Evolutionary conservation across 2,329 filamentous ascomycete species (phyloP).

Genomic region (Sporothrix luriei): DNA sequence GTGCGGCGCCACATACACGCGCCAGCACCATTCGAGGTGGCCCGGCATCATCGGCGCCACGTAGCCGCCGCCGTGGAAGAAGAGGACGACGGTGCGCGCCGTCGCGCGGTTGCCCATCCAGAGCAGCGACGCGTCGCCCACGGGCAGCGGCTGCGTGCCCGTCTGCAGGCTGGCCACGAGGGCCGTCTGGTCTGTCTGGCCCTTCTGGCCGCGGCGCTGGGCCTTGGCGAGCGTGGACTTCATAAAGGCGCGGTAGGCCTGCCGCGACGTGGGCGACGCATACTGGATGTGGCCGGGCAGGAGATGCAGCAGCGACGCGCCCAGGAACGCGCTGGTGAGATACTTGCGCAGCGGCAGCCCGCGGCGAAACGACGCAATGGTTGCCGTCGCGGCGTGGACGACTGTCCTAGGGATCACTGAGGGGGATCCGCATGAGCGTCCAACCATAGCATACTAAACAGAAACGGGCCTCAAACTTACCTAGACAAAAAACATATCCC

Average conservation of each 20-base stretch:
- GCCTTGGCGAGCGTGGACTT: neutral
- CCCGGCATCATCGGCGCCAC: neutral
- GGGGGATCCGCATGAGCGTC: neutral
- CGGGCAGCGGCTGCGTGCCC: neutral
- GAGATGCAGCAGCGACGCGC: neutral
- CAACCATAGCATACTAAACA: neutral
- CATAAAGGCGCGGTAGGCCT: neutral
- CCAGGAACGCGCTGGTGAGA: neutral
- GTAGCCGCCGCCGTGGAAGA: conserved; percentile 16
- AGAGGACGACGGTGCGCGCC: neutral
- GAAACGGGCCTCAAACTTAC: neutral
- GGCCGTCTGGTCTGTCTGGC: too few relatives aligned
- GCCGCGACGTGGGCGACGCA: neutral
- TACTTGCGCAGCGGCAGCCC: neutral
- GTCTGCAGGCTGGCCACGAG: neutral
- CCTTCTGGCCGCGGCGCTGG: too few relatives aligned
- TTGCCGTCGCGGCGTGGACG: neutral
- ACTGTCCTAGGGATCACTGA: neutral
- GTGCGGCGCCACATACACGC: neutral
- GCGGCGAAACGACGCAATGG: neutral
- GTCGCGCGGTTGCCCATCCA: neutral
- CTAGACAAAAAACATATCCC: neutral
- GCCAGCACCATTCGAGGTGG: conserved; percentile 18
- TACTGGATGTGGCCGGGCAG: neutral
- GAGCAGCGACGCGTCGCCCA: neutral